A percentile compares a stretch with the other conserved stretches of the same genome.
Conservation (phyloP, 305 asterid species). For the Fraxinus platypoda region DNA sequence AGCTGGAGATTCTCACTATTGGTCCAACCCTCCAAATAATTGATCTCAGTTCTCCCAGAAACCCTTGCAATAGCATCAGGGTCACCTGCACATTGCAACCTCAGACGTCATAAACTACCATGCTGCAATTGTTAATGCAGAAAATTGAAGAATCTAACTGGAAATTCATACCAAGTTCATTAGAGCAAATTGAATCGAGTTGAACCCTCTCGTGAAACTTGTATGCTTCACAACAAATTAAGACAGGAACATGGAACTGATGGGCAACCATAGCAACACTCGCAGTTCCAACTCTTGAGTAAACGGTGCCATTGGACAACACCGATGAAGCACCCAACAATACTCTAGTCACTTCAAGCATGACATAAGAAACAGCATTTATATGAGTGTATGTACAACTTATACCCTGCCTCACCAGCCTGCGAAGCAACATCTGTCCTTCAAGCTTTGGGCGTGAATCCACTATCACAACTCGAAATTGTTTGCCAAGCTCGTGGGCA, state of each 20-base stretch:
- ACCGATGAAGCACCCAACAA: constrained; percentile 94
- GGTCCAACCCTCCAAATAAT: constrained; percentile 60
- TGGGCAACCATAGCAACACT: constrained; percentile 98
- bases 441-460: constrained; percentile 96
- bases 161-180: constrained; percentile 72
- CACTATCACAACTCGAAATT: constrained; percentile 82
- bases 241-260: constrained; percentile 78
- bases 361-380: constrained; percentile 86
- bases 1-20: constrained; percentile 68
- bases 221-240: constrained; percentile 95
- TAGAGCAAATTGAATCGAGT: constrained; percentile 88
- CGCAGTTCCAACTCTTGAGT: constrained; percentile 96
- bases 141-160: not conserved
- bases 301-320: constrained; percentile 88
- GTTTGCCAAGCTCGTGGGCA: constrained; percentile 91
- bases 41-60: constrained; percentile 59
- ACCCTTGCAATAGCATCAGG: constrained; percentile 72
- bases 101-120: constrained; percentile 31
- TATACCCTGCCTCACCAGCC: constrained; percentile 83
- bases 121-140: not conserved
- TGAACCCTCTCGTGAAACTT: constrained; percentile 97
- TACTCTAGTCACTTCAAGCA: constrained; percentile 94
- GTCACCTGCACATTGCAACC: constrained; percentile 49
- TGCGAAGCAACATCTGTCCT: constrained; percentile 74
- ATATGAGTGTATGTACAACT: constrained; percentile 89